These are phyloP conservation scores for Colletotrichum lentis DNA, from an alignment of 2,329 filamentous ascomycete species.

Conservation along the genomic window DNA sequence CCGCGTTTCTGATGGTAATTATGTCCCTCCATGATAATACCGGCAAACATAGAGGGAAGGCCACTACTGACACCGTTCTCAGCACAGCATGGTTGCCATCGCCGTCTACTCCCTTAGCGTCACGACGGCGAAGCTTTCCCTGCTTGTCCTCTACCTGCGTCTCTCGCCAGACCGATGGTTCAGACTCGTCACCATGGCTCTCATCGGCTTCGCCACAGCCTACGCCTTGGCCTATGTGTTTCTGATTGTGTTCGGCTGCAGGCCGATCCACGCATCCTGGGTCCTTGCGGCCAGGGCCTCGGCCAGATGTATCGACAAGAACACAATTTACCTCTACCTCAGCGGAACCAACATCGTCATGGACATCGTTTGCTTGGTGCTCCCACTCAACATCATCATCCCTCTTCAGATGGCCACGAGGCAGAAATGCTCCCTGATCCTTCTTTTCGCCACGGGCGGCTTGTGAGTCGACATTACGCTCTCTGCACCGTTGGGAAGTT, in stretches of 20 bases:
- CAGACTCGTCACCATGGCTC: slow-evolving; percentile 44
- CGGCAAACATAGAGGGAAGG: not conserved
- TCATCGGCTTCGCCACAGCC: slow-evolving; percentile 44
- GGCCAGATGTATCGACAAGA: slow-evolving; percentile 27
- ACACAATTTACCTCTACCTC: slow-evolving; percentile 22
- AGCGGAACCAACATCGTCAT: slow-evolving; percentile 35
- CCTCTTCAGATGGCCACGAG: slow-evolving; percentile 33
- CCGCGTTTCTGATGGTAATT: slow-evolving; percentile 16
- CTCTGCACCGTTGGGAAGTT: too few relatives aligned
- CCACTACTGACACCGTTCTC: not conserved
- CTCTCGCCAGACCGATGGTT: slow-evolving; percentile 44
- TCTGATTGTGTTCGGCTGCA: slow-evolving; percentile 39
- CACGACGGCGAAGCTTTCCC: slow-evolving; percentile 37
- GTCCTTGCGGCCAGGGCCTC: not conserved
- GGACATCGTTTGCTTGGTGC: slow-evolving; percentile 33
- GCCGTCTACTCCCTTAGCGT: slow-evolving; percentile 33
- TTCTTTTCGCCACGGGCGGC: slow-evolving; percentile 31
- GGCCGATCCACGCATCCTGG: slow-evolving; percentile 29
- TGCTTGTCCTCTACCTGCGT: slow-evolving; percentile 35
- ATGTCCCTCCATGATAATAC: not conserved
- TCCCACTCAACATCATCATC: slow-evolving; percentile 33
- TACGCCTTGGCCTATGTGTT: slow-evolving; percentile 42
- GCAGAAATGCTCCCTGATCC: slow-evolving; percentile 31
- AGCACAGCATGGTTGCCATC: slow-evolving; percentile 16
- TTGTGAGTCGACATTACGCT: slow-evolving; percentile 19